Evolutionary conservation across 2,329 filamentous ascomycete genomes (phyloP).

Genomic region (Epichloe brachyelytri): DNA sequence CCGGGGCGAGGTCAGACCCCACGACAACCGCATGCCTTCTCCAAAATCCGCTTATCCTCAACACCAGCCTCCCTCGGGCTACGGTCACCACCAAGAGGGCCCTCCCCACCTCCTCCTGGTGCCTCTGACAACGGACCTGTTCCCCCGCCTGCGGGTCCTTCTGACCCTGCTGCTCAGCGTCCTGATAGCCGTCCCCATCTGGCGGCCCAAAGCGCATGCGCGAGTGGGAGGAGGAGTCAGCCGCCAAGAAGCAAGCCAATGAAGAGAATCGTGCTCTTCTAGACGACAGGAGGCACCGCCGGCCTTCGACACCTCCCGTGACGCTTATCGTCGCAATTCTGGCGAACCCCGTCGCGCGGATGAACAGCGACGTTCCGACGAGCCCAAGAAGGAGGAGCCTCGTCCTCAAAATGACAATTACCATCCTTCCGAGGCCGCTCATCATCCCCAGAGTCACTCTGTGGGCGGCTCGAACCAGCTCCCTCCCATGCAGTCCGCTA

Average conservation of each 20-base stretch:
- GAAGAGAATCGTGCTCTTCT: constrained; percentile 80
- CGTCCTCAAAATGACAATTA: constrained; percentile 67
- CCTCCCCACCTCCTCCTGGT: constrained; percentile 31
- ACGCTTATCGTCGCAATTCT: constrained; percentile 63
- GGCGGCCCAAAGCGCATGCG: constrained; percentile 72
- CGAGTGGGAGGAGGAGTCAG: constrained; percentile 81
- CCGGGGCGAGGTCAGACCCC: constrained; percentile 68
- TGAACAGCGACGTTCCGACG: constrained; percentile 47
- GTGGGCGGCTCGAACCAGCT: constrained; percentile 40
- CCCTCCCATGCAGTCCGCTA: constrained; percentile 49
- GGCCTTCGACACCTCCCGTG: constrained; percentile 60
- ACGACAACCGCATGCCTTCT: constrained; percentile 82
- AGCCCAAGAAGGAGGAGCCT: constrained; percentile 45
- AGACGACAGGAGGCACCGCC: constrained; percentile 70
- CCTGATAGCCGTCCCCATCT: constrained; percentile 64
- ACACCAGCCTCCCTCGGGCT: constrained; percentile 41
- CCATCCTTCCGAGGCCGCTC: constrained; percentile 84
- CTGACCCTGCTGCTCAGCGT: constrained; percentile 52
- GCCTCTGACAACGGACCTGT: constrained; percentile 45
- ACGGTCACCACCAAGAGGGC: constrained; percentile 58
- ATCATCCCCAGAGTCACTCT: constrained; percentile 50
- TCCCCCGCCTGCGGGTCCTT: constrained; percentile 31
- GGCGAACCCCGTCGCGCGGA: constrained; percentile 57
- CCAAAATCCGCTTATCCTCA: constrained; percentile 77
- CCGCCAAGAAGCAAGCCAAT: constrained; percentile 72